These are phyloP conservation scores for Heliocybe sulcata DNA, from an alignment of 1,284 basidiomycete genomes.

Conservation along the genomic window DNA sequence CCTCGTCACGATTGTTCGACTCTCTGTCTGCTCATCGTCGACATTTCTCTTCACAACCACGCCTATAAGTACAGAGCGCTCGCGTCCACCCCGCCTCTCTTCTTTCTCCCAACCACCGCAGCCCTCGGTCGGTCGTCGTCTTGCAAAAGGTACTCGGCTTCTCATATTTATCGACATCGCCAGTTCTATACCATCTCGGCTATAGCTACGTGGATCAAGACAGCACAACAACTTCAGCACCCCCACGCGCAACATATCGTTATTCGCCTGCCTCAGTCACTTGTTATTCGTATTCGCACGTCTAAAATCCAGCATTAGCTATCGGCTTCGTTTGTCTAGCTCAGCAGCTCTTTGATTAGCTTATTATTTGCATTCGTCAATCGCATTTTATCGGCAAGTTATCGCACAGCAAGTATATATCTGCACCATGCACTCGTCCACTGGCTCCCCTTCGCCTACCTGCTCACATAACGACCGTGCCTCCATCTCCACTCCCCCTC, in stretches of 20 bases:
- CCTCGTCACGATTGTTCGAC: too few species aligned
- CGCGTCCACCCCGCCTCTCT: background rate
- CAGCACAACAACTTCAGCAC: background rate
- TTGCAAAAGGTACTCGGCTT: background rate
- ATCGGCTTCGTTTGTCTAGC: background rate
- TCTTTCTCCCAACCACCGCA: background rate
- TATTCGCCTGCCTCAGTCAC: background rate
- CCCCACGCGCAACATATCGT: background rate
- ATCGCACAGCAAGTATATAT: background rate
- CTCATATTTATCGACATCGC: background rate
- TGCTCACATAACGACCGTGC: background rate
- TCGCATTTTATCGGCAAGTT: background rate
- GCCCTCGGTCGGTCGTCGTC: background rate
- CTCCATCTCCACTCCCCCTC: background rate
- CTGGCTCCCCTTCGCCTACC: background rate
- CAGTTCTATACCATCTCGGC: background rate
- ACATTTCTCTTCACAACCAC: background rate
- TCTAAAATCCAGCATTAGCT: background rate
- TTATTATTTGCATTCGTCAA: background rate
- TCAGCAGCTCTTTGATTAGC: background rate
- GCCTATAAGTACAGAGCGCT: background rate
- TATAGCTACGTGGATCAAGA: background rate
- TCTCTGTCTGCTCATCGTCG: background rate
- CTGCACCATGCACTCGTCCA: background rate
- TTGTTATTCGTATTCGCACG: background rate